phyloP scores from a whole-genome alignment of 352 stramenopile species.

The Pythium rhizo-oryzae region DNA sequence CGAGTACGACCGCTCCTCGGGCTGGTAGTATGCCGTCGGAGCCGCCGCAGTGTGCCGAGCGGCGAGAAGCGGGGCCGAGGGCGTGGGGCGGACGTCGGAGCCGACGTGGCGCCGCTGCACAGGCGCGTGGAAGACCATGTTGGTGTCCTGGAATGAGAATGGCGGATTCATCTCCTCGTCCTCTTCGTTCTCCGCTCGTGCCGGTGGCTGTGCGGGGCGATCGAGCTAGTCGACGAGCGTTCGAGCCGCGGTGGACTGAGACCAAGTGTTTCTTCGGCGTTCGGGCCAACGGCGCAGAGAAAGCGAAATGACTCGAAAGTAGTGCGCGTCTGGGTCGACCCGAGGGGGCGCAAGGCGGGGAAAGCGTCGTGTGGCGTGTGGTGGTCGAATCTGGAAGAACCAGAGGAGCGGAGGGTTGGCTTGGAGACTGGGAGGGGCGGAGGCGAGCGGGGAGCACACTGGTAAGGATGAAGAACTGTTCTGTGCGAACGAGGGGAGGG shows the following conservation, averaged over 20 bases:
- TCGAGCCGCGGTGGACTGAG: background rate
- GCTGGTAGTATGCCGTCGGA: background rate
- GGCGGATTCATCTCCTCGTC: background rate
- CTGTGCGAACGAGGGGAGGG: background rate
- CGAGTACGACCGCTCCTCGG: conserved; percentile 4
- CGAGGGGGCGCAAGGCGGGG: background rate
- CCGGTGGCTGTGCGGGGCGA: background rate
- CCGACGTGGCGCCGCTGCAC: conserved; percentile 18
- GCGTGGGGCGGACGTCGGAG: background rate
- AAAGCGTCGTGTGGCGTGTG: background rate
- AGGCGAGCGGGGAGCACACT: background rate
- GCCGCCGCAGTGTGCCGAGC: background rate
- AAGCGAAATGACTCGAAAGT: conserved; percentile 12
- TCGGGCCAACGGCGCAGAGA: conserved; percentile 5
- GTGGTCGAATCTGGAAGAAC: background rate
- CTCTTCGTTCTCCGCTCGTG: background rate
- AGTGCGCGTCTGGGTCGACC: background rate
- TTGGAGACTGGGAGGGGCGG: background rate
- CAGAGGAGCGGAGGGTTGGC: background rate
- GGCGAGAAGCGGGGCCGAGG: background rate
- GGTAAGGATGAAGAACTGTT: background rate
- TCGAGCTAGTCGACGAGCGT: conserved; percentile 14
- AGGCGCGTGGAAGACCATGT: conserved; percentile 31
- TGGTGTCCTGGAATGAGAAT: conserved; percentile 18
- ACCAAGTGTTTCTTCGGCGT: conserved; percentile 14